Percentiles rank a stretch among this genome's conserved stretches.
These are phyloP conservation scores for Miscanthus lutarioriparius DNA, from an alignment of 176 grass and related monocot genomes.

Conservation along the genomic window DNA sequence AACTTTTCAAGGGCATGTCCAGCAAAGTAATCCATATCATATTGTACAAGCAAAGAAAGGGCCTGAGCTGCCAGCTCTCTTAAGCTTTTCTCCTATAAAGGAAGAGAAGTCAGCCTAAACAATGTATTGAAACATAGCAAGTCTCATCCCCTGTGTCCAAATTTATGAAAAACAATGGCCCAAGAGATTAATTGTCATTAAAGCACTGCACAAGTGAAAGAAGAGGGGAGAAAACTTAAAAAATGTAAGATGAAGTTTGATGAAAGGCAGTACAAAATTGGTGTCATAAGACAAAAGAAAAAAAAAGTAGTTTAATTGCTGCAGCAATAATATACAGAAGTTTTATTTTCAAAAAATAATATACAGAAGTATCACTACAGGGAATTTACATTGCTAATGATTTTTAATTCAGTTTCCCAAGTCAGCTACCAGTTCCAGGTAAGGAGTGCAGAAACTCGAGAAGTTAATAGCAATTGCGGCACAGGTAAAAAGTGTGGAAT, in stretches of 20 bases:
- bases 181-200: constrained; percentile 11
- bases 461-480: constrained; percentile 30
- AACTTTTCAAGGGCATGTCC: constrained; percentile 73
- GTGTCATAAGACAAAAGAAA: not conserved
- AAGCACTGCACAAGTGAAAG: not conserved
- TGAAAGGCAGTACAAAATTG: constrained; percentile 16
- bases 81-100: constrained; percentile 77
- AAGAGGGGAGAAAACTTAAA: not conserved
- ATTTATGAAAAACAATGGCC: constrained; percentile 21
- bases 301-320: constrained; percentile 10
- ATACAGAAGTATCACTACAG: not conserved
- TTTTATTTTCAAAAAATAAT: not conserved
- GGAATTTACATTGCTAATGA: constrained; percentile 24
- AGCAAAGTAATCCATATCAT: constrained; percentile 76
- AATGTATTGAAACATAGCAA: constrained; percentile 23
- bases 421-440: constrained; percentile 8
- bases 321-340: constrained; percentile 15
- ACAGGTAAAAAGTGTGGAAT: constrained; percentile 23
- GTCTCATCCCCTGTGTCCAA: not conserved
- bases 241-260: not conserved
- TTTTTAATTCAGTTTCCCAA: constrained; percentile 15
- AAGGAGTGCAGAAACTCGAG: not conserved
- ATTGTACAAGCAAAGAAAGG: constrained; percentile 79
- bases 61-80: constrained; percentile 86
- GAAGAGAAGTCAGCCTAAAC: constrained; percentile 36